Base-by-base conservation (phyloP, 768 basidiomycete species). In the Filobasidium wieringae region DNA sequence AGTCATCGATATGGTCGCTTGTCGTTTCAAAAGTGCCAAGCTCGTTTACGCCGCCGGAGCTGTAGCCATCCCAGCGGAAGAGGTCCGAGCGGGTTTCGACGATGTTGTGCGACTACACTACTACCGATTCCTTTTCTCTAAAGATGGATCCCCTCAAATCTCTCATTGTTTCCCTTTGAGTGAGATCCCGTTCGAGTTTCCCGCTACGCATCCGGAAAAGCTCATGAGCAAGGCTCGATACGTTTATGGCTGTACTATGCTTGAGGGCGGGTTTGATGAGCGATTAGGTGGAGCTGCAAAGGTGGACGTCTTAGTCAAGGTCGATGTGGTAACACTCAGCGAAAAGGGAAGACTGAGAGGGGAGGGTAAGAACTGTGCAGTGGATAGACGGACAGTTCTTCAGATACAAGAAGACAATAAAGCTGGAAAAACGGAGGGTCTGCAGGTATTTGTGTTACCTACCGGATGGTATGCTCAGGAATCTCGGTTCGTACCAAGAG, bases 291-390 rank as follows among this genome's bases (percentile, higher is more conserved):
- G 71, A 9, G 76, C 72, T 2, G 73, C 73, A 3, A 76, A 77
- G 57, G 74, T 77, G n/a, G 76, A 77, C 52, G 73, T 72, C 50
- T 55, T 77, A n/a, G 74, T 74, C 62, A 75, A 75, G 65, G 30
- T 75, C 33, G 67, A 77, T 57, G 74, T 72, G 12, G 34, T 64
- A 9, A 51, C 60, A 12, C 63, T 76, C 40, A 68, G 69, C 12
- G 32, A 19, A 14, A 37, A 47, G 30, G 75, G 75, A 1, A 30
- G 53, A 55, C 58, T n/a, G 29, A 56, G 63, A 40, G 69, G 64
- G 17, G 33, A 57, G 47, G 68, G 61, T 26, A 69, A 55, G 41
- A 63, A 33, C 26, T 58, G 50, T n/a, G 52, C 63, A 40, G 71
- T 75, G 26, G 76, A 76, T 63, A 30, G 47, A 26, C 59, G 76